Evolutionary conservation across 768 basidiomycete species (phyloP).

Genomic region (Phlegmacium glaucopus): DNA sequence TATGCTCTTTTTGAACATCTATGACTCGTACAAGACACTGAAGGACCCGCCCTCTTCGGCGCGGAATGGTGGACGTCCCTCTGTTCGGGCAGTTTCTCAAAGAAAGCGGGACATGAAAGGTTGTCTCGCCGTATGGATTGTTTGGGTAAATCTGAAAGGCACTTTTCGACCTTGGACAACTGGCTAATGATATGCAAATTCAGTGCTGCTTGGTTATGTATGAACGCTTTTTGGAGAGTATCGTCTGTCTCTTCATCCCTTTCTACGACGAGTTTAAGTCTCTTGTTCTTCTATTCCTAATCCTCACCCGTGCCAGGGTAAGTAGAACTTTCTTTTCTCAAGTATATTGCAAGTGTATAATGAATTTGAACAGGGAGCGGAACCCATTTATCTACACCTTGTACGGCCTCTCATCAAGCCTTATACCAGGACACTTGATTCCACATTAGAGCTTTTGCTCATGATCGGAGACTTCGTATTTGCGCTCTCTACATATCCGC

Average conservation of each 20-base stretch:
- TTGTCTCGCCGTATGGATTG: conserved; percentile 77
- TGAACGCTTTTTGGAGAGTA: conserved; percentile 61
- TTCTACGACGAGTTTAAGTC: conserved; percentile 86
- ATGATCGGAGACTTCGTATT: conserved; percentile 65
- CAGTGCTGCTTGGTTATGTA: conserved; percentile 69
- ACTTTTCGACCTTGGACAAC: not conserved
- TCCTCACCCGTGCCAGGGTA: conserved; percentile 74
- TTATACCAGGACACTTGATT: conserved; percentile 64
- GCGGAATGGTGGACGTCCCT: conserved; percentile 58
- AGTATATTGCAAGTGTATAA: not conserved
- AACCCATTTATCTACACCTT: conserved; percentile 79
- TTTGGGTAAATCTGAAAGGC: conserved; percentile 60
- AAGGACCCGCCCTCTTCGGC: conserved; percentile 57
- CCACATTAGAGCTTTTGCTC: conserved; percentile 54
- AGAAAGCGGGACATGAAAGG: conserved; percentile 87
- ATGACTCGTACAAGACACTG: conserved; percentile 81
- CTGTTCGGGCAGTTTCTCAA: conserved; percentile 63
- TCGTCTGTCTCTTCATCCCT: conserved; percentile 70
- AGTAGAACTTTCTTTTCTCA: conserved; percentile 18
- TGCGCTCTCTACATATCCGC: conserved; percentile 36
- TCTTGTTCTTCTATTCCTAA: conserved; percentile 65
- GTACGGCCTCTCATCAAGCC: conserved; percentile 79
- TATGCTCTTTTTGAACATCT: conserved; percentile 76
- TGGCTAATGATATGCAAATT: conserved; percentile 6
- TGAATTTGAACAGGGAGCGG: conserved; percentile 60